A percentile compares a stretch with the other conserved stretches of the same genome.
Evolutionary conservation across 768 basidiomycete genomes (phyloP).

Genomic region (Tulasnella calospora): DNA sequence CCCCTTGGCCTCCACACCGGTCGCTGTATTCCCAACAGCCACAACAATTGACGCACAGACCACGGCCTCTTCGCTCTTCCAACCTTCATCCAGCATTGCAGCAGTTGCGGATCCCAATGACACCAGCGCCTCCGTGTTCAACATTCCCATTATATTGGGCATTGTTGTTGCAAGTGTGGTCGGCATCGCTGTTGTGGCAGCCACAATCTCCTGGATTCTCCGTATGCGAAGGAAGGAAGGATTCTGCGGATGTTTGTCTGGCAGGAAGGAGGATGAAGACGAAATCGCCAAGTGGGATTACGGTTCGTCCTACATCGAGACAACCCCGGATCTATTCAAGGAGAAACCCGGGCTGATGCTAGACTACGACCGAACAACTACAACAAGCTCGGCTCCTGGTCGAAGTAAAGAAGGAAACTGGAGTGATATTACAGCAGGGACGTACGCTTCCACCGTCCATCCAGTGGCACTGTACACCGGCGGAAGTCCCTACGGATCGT

Average conservation of each 20-base stretch:
- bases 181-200: neutral
- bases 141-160: neutral
- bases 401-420: neutral
- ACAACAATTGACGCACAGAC: too few species aligned
- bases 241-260: neutral
- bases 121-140: too few species aligned
- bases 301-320: neutral
- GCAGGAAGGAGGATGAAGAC: neutral
- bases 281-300: neutral
- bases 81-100: too few species aligned
- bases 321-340: neutral
- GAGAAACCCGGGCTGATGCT: neutral
- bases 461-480: neutral
- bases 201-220: neutral
- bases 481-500: neutral
- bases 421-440: neutral
- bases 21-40: too few species aligned
- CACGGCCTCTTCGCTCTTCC: too few species aligned
- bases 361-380: neutral
- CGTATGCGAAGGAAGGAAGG: slow-evolving; percentile 4
- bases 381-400: neutral
- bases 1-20: too few species aligned
- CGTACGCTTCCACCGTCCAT: neutral
- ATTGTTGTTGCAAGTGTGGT: neutral
- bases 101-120: too few species aligned